These are phyloP conservation scores for Cutaneotrichosporon spelunceum DNA, from an alignment of 1,284 basidiomycete species.

Conservation along the genomic window DNA sequence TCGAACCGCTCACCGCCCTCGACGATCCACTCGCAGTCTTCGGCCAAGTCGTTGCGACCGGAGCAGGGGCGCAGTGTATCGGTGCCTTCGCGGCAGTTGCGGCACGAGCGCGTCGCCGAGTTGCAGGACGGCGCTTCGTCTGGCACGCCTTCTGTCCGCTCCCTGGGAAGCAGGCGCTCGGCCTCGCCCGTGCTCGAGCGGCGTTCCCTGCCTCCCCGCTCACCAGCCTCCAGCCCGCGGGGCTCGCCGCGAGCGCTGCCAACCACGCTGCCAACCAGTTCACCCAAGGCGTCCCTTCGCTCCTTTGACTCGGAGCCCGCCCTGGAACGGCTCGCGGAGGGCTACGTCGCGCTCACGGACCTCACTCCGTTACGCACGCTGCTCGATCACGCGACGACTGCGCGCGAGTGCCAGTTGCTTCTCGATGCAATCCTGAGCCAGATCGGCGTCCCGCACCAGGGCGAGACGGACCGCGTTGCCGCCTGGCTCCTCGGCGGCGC, in stretches of 20 bases:
- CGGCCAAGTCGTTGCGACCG: background rate
- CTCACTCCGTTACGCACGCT: slow-evolving; percentile 65
- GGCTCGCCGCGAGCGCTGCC: background rate
- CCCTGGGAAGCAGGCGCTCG: background rate
- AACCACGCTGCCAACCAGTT: background rate
- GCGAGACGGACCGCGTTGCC: slow-evolving; percentile 31
- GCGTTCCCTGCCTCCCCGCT: background rate
- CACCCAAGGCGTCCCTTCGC: slow-evolving; percentile 1
- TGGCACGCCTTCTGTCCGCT: background rate
- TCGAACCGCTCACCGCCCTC: slow-evolving; percentile 1
- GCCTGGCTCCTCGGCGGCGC: slow-evolving; percentile 40
- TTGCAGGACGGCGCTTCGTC: background rate
- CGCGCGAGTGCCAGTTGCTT: slow-evolving; percentile 77
- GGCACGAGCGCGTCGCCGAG: slow-evolving; percentile 15
- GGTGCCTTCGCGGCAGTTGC: background rate
- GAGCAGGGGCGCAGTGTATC: background rate
- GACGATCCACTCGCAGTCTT: background rate
- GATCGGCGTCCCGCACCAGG: slow-evolving; percentile 54
- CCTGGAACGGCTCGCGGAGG: background rate
- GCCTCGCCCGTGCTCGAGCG: background rate
- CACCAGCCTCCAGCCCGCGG: background rate
- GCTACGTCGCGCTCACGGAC: slow-evolving; percentile 40
- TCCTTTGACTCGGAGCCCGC: background rate
- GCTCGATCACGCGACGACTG: slow-evolving; percentile 67
- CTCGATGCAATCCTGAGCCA: slow-evolving; percentile 73